Base-by-base conservation (phyloP, 768 basidiomycete species). In the Bullera alba region DNA sequence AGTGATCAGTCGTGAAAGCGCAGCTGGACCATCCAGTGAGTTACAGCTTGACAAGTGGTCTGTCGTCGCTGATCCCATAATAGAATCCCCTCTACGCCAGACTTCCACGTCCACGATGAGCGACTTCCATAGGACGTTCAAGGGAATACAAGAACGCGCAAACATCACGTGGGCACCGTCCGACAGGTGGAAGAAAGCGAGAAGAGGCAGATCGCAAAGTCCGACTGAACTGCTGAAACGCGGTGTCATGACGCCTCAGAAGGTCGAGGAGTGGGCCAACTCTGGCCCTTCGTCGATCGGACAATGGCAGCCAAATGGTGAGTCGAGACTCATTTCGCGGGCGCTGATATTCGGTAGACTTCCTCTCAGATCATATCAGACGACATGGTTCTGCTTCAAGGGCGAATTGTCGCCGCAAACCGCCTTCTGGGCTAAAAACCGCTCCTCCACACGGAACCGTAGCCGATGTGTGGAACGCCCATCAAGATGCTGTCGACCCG, bases 401-500 rank as follows among this genome's bases (percentile, higher is more conserved):
- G 8, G 37, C 46, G 12, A 39, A 21, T n/a, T n/a, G n/a, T 39
- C 37, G 19, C 37, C 8, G 37, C 7, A 10, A 21, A 26, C 50
- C 60, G 22, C 57, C 60, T 1, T 32, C 38, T 16, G 63, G 68
- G 4, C 46, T 65, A 28, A 65, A 64, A 42, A 51, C 49, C 19
- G 63, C 45, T 26, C 61, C 65, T 5, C 60, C 50, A 5, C 37
- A 53, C 28, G 59, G 65, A 5, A 42, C 67, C 1, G 61, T 69
- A 3, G 51, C 45, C 3, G 67, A 69, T 6, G 48, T 63, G 8
- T 65, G 61, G 61, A 38, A 22, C 16, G 60, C 53, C 26, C 37
- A 65, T 39, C 85, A 84, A 19, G 85, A 93, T 54, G 81, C 81
- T 17, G 74, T 76, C 4, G 76, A 79, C 48, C 86, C 87, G 17